Percentiles rank a stretch among this genome's conserved stretches.
phyloP scores from a whole-genome alignment of 1,284 basidiomycete species.

The Ustilago sp. region DNA sequence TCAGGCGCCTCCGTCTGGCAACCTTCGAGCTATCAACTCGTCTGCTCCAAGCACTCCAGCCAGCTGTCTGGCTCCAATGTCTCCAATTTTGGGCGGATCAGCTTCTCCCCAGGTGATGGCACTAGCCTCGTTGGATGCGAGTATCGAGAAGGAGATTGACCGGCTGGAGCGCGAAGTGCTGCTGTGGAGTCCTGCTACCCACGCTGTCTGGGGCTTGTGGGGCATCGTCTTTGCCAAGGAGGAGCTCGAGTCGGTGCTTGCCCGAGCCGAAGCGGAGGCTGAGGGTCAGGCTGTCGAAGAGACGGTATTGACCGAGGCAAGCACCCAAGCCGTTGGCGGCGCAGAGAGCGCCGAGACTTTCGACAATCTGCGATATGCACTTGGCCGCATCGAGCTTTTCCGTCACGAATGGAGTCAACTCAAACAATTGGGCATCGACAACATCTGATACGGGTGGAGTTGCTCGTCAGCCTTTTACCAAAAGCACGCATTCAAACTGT shows the following conservation, averaged over 20 bases:
- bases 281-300: conserved; percentile 28
- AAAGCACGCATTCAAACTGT: no score
- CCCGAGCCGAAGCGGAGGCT: conserved; percentile 30
- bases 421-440: conserved; percentile 32
- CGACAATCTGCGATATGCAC: conserved; percentile 64
- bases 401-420: conserved; percentile 53
- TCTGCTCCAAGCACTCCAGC: conserved; percentile 36
- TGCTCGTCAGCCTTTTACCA: no score
- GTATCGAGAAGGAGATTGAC: conserved; percentile 62
- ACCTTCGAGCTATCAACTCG: conserved; percentile 23
- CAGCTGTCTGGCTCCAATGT: conserved; percentile 16
- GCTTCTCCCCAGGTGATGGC: conserved; percentile 40
- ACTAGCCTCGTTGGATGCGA: conserved; percentile 48
- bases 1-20: conserved; percentile 37
- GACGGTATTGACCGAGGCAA: conserved; percentile 28
- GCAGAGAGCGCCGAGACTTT: conserved; percentile 57
- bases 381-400: conserved; percentile 65
- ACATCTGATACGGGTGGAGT: conserved; percentile 11
- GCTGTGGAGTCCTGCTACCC: conserved; percentile 63
- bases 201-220: conserved; percentile 68
- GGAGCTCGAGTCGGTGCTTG: conserved; percentile 53
- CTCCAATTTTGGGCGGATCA: conserved; percentile 35
- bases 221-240: conserved; percentile 65
- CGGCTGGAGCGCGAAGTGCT: conserved; percentile 63
- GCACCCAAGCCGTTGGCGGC: conserved; percentile 7